Evolutionary conservation across 352 stramenopile species (phyloP), one percentile per base, ranked within the genome.

Genomic region (Phytophthora nicotianae): DNA sequence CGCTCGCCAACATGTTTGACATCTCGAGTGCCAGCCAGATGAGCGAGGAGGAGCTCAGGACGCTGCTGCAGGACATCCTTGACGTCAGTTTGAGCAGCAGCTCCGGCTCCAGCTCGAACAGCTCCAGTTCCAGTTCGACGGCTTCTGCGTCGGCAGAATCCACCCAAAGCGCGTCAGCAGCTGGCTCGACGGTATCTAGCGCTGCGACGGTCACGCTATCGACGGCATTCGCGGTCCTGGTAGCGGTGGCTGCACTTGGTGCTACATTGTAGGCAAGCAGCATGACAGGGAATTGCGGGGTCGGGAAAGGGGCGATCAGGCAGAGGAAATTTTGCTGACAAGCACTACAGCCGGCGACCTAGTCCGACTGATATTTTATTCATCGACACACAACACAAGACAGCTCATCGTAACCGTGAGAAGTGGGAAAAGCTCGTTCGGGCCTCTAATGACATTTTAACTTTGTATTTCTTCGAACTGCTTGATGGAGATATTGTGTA

Each of bases 1-100:
- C 60, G 50, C 68, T 79, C 10, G 61, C 72, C 23, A 56, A 72
- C 46, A 76, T 79, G 64, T 77, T 79, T 40, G 59, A 79, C 53
- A 66, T 79, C 26, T 53, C 59, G 5, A 64, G 58, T 32, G 52
- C 72, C 23, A 75, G 61, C 38, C 37, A 77, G 48, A 70, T 79
- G 68, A 79, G 64, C 41, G 72, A 79, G 42, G 46, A 57, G 23
- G 68, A 74, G 63, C 72, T 79, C 50, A 62, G 62, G 49, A 52
- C 45, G 43, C 53, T 72, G n/a, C 54, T 79, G 23, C 56, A 59
- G 42, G 64, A 70, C 19, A 47, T 79, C 16, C 50, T 79, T 38
- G 55, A 29, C 32, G 48, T 68, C 20, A 75, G 59, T 48, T 14
- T 48, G 4, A 67, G 56, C 37, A 56, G 42, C 21, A 66, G 37